Evolutionary conservation across 495 filamentous ascomycete genomes (phyloP), one percentile per base, ranked within the genome.

Genomic region (Alectoria sarmentosa): DNA sequence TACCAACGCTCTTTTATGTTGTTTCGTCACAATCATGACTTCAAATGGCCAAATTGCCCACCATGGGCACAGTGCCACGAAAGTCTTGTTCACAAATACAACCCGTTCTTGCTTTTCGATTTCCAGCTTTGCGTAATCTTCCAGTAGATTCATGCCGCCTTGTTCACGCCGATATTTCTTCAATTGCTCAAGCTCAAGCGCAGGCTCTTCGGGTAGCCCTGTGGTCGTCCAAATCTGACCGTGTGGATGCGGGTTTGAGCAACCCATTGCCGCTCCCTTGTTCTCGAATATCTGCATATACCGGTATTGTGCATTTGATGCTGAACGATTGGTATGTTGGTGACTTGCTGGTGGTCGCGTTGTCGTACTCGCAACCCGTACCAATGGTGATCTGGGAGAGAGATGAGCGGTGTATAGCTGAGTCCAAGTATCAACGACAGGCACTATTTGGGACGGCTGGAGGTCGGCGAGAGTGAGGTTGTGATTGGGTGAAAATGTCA

Each of bases 241-340:
- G 76, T 98, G 94, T 0, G 94, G 94, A 76, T 98, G 94, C 10
- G 94, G 95, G 74, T 98, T 98, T 4, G 94, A 98, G 81, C 94
- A 98, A 38, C 94, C 94, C 94, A 98, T 98, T 7, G 94, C 90
- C 0, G 90, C 86, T 56, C 94, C 94, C 78, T 98, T 98, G 79
- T 98, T 98, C 77, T 98, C 94, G 66, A 98, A 98, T 68, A 98
- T 97, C 75, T 98, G 94, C 92, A 98, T 97, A 76, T 96, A 98
- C 56, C 86, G 84, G 70, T 95, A 91, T 75, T 97, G 92, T 62
- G 88, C 82, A 56, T 83, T 86, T 9, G 91, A 85, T 39, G 79
- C 77, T 55, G 63, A 41, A 69, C 80, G 21, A 71, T 72, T 71
- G 72, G 30, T 17, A 55, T 76, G 65, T 67, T 76, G 67, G 66